These are phyloP conservation scores for Heritiera littoralis DNA, from an alignment of 345 rosid genomes.

Conservation along the genomic window DNA sequence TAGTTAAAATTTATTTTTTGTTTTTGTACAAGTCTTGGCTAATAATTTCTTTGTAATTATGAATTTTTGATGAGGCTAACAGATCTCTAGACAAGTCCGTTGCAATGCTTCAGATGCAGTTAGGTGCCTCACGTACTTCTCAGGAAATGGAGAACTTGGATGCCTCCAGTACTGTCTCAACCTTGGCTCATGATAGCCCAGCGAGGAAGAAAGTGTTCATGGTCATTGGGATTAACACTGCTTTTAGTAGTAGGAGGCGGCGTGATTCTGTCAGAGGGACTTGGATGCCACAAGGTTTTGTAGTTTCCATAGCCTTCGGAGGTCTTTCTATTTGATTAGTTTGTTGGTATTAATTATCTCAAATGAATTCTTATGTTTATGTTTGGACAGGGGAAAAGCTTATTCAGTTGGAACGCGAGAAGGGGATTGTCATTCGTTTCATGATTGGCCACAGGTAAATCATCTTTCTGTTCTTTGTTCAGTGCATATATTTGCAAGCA, in stretches of 20 bases:
- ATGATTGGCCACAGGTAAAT: conserved; percentile 97
- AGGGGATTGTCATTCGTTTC: conserved; percentile 86
- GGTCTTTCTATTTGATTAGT: neutral
- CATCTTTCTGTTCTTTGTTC: neutral
- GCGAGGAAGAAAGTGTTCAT: conserved; percentile 67
- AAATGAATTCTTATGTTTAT: neutral
- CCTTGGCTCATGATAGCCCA: conserved; percentile 24
- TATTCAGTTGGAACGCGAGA: conserved; percentile 71
- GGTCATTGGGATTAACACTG: conserved; percentile 96
- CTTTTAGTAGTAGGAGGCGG: conserved; percentile 95
- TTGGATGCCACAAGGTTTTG: conserved; percentile 98
- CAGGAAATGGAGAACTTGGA: conserved; percentile 43
- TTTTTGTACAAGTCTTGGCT: neutral
- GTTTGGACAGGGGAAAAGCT: conserved; percentile 68
- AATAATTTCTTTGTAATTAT: conserved; percentile 1
- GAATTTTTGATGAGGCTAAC: conserved; percentile 32
- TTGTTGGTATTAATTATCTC: neutral
- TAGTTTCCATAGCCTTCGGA: neutral
- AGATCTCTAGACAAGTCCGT: conserved; percentile 84
- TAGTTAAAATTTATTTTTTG: neutral
- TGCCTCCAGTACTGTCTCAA: conserved; percentile 35
- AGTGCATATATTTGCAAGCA: neutral
- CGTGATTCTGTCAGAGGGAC: conserved; percentile 96
- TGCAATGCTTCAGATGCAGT: conserved; percentile 64
- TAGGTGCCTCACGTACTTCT: conserved; percentile 61